Evolutionary conservation across 495 filamentous ascomycete species (phyloP), one percentile per base, ranked within the genome.

Genomic region (Penicillium cosmopolitanum): DNA sequence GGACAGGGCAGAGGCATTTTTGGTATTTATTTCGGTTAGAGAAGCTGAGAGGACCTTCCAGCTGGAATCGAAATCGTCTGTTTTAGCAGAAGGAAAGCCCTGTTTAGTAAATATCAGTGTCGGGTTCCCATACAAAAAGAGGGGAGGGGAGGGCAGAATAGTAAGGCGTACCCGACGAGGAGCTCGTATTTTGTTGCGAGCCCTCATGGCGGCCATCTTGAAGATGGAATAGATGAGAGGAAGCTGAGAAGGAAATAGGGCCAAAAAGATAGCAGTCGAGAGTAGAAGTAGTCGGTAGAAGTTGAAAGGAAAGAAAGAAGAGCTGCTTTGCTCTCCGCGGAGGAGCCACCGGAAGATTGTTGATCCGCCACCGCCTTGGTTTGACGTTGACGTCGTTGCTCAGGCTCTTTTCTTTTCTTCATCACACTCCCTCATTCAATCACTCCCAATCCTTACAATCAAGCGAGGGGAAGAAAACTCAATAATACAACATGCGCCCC

Each of bases 1-100:
- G 1, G 94, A 97, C 4, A 99, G 83, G 4, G 81, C 74, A 11
- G 93, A 96, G 54, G 92, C 92, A 71, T 97, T 93, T 71, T 96
- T 94, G 16, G 84, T 91, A 73, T 98, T 92, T 40, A 99, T 98
- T 66, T 96, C 89, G 52, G 71, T 79, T 23, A 98, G 80, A 9
- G 95, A 91, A 5, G 84, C 79, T 1, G 84, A 79, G 2, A 99
- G 82, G 11, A 85, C 81, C 0, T 77, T 75, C 96, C 96, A 99
- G 52, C 86, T 88, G 0, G 79, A 77, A n/a, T 95, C 89, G 70
- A 96, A 95, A 61, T 93, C 90, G 35, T 90, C 80, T 13, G 77
- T 75, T 57, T 85, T 82, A 34, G 68, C 81, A 47, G 75, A 71
- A 21, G 68, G 70, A 35, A 87, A 67, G 38, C 86, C 84, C 88